These are phyloP conservation scores for Urostyla sp. DNA, from an alignment of 73 alveolate genomes.

Conservation along the genomic window DNA sequence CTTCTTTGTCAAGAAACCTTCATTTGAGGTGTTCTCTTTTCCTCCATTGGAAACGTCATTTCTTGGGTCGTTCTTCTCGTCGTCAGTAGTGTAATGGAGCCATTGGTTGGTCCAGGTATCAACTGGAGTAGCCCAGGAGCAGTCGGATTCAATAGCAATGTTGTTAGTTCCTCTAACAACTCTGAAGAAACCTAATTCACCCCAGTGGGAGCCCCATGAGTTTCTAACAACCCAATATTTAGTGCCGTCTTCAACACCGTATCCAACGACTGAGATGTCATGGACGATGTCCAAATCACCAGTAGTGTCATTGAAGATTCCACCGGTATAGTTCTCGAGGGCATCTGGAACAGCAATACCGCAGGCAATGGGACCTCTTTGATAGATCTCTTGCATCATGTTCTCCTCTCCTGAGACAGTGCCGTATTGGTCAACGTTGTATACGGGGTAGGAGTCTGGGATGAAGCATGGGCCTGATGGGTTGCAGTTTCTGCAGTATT, in stretches of 20 bases:
- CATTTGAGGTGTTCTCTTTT: not conserved
- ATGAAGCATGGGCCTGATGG: slow-evolving; percentile 64
- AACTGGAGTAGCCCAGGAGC: slow-evolving; percentile 79
- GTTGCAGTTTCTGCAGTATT: slow-evolving; percentile 68
- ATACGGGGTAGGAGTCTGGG: slow-evolving; percentile 69
- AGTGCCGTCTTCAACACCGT: slow-evolving; percentile 73
- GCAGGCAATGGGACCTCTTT: slow-evolving; percentile 94
- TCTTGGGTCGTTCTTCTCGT: slow-evolving; percentile 52
- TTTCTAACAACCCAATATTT: slow-evolving; percentile 86
- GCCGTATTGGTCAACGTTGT: slow-evolving; percentile 72
- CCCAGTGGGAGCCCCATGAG: slow-evolving; percentile 92
- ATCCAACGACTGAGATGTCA: slow-evolving; percentile 85
- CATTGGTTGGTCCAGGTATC: slow-evolving; percentile 65
- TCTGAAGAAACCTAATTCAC: slow-evolving; percentile 78
- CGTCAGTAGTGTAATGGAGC: slow-evolving; percentile 51
- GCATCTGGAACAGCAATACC: slow-evolving; percentile 75
- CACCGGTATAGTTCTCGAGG: slow-evolving; percentile 78
- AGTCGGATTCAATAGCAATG: slow-evolving; percentile 76
- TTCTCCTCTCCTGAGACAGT: slow-evolving; percentile 81
- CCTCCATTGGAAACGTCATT: too few relatives aligned
- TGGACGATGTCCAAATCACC: slow-evolving; percentile 68
- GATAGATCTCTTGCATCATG: slow-evolving; percentile 87
- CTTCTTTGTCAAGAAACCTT: slow-evolving; percentile 10
- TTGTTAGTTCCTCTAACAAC: slow-evolving; percentile 77
- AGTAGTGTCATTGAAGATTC: slow-evolving; percentile 72